A percentile compares a stretch with the other conserved stretches of the same genome.
Evolutionary conservation across 768 basidiomycete genomes (phyloP).

Genomic region (Rossbeevera mucosa): DNA sequence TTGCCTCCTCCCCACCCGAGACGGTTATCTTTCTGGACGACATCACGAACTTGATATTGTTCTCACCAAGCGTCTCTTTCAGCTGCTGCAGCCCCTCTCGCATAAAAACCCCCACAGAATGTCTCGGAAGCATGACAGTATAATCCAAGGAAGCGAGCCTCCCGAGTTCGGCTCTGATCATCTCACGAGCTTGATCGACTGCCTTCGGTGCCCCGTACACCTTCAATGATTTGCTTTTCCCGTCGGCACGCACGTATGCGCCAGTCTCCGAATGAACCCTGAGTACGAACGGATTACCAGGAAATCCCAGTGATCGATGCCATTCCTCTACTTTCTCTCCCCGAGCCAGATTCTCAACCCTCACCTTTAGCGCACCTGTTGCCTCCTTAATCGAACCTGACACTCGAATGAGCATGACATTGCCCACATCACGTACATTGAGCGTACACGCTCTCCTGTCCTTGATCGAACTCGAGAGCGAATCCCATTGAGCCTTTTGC

Average conservation of each 20-base stretch:
- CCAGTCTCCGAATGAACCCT: constrained; percentile 34
- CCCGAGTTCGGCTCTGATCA: constrained; percentile 46
- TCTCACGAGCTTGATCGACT: constrained; percentile 33
- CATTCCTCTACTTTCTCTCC: constrained; percentile 49
- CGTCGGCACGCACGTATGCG: constrained; percentile 44
- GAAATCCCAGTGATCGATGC: constrained; percentile 41
- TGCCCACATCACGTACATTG: constrained; percentile 23
- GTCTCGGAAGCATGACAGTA: constrained; percentile 28
- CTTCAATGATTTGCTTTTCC: constrained; percentile 41
- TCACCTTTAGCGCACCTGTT: constrained; percentile 54
- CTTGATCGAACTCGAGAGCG: constrained; percentile 34
- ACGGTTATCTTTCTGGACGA: constrained; percentile 41
- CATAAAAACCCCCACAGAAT: constrained; percentile 47
- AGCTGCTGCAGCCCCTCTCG: constrained; percentile 46
- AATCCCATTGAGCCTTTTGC: constrained; percentile 48
- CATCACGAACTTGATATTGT: constrained; percentile 38
- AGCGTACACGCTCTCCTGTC: constrained; percentile 36
- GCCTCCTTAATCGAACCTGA: constrained; percentile 49
- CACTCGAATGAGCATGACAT: constrained; percentile 39
- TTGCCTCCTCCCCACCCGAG: constrained; percentile 54
- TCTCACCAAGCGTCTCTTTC: constrained; percentile 35
- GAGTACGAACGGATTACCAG: constrained; percentile 31
- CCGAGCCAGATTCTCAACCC: constrained; percentile 50
- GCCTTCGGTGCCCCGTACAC: constrained; percentile 40
- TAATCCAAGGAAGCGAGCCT: constrained; percentile 32